These are phyloP conservation scores for Glebionis coronaria DNA, from an alignment of 129 eudicot genomes.

Conservation along the genomic window DNA sequence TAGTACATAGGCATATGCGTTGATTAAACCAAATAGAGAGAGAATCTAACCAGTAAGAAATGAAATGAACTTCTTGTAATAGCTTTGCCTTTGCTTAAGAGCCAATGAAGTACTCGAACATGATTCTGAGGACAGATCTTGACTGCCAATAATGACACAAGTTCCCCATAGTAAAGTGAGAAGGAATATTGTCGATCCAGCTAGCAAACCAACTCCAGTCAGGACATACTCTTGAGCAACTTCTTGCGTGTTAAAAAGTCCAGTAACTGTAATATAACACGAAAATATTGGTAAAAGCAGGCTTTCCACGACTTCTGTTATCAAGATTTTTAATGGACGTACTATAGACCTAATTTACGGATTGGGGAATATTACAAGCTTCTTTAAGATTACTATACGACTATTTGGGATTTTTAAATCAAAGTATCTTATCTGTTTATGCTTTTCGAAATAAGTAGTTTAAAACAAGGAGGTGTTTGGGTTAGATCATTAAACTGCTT, in stretches of 20 bases:
- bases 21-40: slow-evolving; percentile 1
- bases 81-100: slow-evolving; percentile 22
- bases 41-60: slow-evolving; percentile 36
- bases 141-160: slow-evolving; percentile 54
- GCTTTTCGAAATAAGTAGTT: no score
- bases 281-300: background rate
- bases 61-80: slow-evolving; percentile 23
- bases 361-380: no score
- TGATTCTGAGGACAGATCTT: slow-evolving; percentile 18
- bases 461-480: no score
- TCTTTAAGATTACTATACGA: no score
- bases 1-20: background rate
- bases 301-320: no score
- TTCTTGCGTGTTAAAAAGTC: slow-evolving; percentile 48
- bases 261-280: slow-evolving; percentile 52
- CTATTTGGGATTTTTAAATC: no score
- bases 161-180: slow-evolving; percentile 82
- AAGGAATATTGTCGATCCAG: slow-evolving; percentile 73
- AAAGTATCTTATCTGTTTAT: no score
- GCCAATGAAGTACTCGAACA: slow-evolving; percentile 20
- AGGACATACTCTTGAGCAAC: slow-evolving; percentile 57
- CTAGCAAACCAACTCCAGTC: slow-evolving; percentile 69
- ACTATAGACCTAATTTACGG: no score
- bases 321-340: no score
- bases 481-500: no score